A percentile compares a stretch with the other conserved stretches of the same genome.
Evolutionary conservation across 1,284 basidiomycete genomes (phyloP).

Genomic region (Porphyrellus sp.): DNA sequence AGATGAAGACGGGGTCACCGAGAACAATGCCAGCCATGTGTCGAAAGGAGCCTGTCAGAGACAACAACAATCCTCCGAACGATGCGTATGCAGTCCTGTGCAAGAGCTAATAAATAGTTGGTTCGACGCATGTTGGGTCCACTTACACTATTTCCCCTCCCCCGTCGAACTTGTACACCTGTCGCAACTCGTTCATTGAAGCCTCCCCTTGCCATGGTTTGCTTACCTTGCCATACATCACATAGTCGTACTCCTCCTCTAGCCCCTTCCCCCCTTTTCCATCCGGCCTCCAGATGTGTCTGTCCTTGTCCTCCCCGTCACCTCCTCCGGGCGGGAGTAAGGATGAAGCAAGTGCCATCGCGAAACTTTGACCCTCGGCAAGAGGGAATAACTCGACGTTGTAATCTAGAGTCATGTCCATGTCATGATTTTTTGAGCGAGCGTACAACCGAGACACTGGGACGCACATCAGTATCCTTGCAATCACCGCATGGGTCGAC

Average conservation of each 20-base stretch:
- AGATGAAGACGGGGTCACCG: constrained; percentile 88
- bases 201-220: constrained; percentile 7
- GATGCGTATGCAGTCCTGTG: constrained; percentile 90
- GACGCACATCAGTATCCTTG: constrained; percentile 6
- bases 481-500: constrained; percentile 19
- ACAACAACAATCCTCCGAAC: constrained; percentile 96
- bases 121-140: background rate
- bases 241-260: constrained; percentile 97
- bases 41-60: constrained; percentile 88
- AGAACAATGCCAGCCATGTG: constrained; percentile 92
- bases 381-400: constrained; percentile 86
- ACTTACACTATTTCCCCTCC: constrained; percentile 80
- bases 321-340: constrained; percentile 62
- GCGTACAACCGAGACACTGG: constrained; percentile 81
- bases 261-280: constrained; percentile 83
- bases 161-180: constrained; percentile 98
- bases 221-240: constrained; percentile 96
- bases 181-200: constrained; percentile 8
- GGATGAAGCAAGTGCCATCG: constrained; percentile 83
- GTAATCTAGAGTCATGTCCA: constrained; percentile 89
- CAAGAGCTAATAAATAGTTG: constrained; percentile 6
- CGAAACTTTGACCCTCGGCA: constrained; percentile 67
- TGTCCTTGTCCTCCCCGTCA: constrained; percentile 65
- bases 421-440: constrained; percentile 82
- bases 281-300: constrained; percentile 85